phyloP scores from a whole-genome alignment of 768 basidiomycete species.

The Mycena rosella region DNA sequence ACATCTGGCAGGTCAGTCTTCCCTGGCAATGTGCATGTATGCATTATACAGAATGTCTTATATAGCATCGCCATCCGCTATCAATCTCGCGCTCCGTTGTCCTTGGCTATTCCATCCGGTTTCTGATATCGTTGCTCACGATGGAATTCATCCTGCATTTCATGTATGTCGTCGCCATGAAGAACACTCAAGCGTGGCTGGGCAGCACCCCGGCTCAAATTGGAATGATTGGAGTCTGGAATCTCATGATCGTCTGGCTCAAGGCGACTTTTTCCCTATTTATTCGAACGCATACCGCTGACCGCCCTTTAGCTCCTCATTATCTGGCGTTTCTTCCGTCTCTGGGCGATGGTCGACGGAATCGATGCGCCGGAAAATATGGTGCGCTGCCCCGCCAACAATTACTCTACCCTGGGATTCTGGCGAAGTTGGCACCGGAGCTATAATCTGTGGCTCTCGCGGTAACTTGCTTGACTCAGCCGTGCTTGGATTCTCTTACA shows the following conservation, averaged over 20 bases:
- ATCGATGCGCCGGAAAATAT: not conserved
- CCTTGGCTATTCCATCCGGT: slow-evolving; percentile 76
- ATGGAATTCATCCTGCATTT: slow-evolving; percentile 95
- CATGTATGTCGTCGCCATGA: slow-evolving; percentile 89
- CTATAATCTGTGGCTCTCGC: not conserved
- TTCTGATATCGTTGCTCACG: slow-evolving; percentile 76
- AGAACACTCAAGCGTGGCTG: slow-evolving; percentile 45
- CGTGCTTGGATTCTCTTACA: too few relatives aligned
- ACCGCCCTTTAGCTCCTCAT: slow-evolving; percentile 78
- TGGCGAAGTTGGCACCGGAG: slow-evolving; percentile 63
- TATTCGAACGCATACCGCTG: not conserved
- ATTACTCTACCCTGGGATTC: slow-evolving; percentile 65
- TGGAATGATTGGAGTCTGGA: slow-evolving; percentile 97
- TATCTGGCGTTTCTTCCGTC: slow-evolving; percentile 98
- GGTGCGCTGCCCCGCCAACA: slow-evolving; percentile 84
- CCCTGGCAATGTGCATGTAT: too few relatives aligned
- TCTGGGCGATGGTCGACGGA: not conserved
- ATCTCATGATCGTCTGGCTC: slow-evolving; percentile 43
- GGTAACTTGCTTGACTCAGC: not conserved
- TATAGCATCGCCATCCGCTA: slow-evolving; percentile 77
- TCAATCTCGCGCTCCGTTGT: slow-evolving; percentile 55
- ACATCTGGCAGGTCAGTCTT: slow-evolving; percentile 85
- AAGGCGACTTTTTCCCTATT: not conserved
- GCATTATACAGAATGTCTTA: too few relatives aligned
- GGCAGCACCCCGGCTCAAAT: slow-evolving; percentile 82